These are phyloP conservation scores for Solanum sejunctum DNA, from an alignment of 257 asterid species.

Conservation along the genomic window DNA sequence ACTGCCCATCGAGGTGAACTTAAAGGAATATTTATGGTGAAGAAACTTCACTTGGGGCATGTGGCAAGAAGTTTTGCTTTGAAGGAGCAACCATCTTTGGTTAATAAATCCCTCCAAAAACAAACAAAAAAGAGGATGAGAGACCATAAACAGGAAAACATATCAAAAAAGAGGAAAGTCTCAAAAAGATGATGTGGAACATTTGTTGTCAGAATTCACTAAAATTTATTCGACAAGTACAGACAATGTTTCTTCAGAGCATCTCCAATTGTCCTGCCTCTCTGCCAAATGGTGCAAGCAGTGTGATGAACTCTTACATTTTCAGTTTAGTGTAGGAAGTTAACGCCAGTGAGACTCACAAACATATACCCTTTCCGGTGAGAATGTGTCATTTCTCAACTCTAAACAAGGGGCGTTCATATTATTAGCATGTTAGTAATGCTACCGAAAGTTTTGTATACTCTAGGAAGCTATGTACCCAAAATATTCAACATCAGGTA, in stretches of 20 bases:
- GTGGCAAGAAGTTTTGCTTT: slow-evolving; percentile 81
- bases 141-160: slow-evolving; percentile 32
- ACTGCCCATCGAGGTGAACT: slow-evolving; percentile 95
- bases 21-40: slow-evolving; percentile 65
- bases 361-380: background rate
- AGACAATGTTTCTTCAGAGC: background rate
- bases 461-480: background rate
- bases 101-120: slow-evolving; percentile 63
- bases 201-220: background rate
- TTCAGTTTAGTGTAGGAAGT: background rate
- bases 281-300: background rate
- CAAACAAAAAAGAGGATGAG: slow-evolving; percentile 70
- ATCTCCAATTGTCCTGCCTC: background rate
- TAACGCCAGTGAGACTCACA: background rate
- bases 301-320: background rate
- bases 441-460: background rate
- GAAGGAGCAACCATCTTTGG: slow-evolving; percentile 80
- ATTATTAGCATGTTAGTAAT: background rate
- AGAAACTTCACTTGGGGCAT: slow-evolving; percentile 91
- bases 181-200: background rate
- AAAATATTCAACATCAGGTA: background rate
- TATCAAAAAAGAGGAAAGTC: slow-evolving; percentile 40
- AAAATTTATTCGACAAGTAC: background rate
- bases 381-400: background rate
- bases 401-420: background rate